Percentiles rank a stretch among this genome's conserved stretches.
Evolutionary conservation across 495 filamentous ascomycete species (phyloP).

Genomic region (Penicillium herquei): DNA sequence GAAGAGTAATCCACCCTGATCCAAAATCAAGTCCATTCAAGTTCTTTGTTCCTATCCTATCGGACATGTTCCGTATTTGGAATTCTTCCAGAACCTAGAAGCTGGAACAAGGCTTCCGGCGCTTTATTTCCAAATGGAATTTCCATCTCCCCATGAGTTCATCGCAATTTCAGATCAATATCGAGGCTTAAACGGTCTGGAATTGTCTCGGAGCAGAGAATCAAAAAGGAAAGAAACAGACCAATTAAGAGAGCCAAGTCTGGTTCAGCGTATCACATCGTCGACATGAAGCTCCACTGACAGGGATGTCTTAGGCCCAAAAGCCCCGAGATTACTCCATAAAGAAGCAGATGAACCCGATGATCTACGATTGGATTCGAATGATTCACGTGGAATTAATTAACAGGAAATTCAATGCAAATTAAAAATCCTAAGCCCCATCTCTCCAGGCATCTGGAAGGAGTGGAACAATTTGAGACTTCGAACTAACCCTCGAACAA

Average conservation of each 20-base stretch:
- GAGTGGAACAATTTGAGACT: too few species aligned
- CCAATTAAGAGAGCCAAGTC: neutral
- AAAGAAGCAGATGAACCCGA: conserved; percentile 9
- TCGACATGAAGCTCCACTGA: neutral
- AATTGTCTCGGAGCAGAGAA: neutral
- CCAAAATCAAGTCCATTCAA: neutral
- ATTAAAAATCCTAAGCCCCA: too few species aligned
- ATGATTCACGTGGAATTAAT: conserved; percentile 16
- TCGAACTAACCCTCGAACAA: too few species aligned
- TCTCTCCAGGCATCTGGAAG: too few species aligned
- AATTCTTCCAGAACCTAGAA: neutral
- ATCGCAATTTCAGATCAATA: too few species aligned
- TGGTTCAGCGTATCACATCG: conserved; percentile 18
- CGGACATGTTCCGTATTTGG: neutral
- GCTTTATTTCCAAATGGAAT: neutral
- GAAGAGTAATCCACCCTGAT: neutral
- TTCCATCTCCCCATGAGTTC: neutral
- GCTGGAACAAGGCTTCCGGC: too few species aligned
- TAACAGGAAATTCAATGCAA: too few species aligned
- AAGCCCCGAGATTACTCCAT: conserved; percentile 20
- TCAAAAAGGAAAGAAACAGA: neutral
- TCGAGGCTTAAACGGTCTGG: too few species aligned
- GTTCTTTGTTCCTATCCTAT: neutral
- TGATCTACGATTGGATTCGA: neutral
- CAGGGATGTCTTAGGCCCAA: neutral